Percentiles rank a stretch among this genome's conserved stretches.
Conservation (phyloP, 257 asterid species). For the Primulina tabacum region DNA sequence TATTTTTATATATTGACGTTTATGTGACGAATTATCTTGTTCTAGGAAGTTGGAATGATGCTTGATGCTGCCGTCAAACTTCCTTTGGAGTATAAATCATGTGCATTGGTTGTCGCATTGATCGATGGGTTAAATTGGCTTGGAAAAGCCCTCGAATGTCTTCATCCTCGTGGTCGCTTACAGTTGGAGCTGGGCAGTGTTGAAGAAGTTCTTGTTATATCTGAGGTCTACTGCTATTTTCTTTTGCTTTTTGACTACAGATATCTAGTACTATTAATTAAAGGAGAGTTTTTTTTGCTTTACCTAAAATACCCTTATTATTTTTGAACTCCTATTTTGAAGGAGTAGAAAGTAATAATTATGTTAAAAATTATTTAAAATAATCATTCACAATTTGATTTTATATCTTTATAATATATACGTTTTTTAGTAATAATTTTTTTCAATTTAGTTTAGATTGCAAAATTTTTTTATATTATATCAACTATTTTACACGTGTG, state of each 20-base stretch:
- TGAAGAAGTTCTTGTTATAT: conserved; percentile 52
- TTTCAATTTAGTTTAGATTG: too few relatives aligned
- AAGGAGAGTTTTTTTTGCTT: too few relatives aligned
- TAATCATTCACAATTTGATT: too few relatives aligned
- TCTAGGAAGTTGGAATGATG: conserved; percentile 68
- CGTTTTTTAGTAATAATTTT: too few relatives aligned
- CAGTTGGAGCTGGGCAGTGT: conserved; percentile 51
- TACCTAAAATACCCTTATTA: too few relatives aligned
- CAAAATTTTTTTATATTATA: too few relatives aligned
- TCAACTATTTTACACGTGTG: too few relatives aligned
- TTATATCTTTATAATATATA: too few relatives aligned
- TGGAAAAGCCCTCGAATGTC: conserved; percentile 62
- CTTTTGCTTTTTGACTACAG: conserved; percentile 24
- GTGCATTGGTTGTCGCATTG: conserved; percentile 45
- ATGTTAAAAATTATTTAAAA: too few relatives aligned
- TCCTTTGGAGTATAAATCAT: conserved; percentile 46
- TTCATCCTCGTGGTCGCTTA: conserved; percentile 34
- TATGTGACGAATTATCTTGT: conserved; percentile 23
- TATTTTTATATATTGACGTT: conserved; percentile 21
- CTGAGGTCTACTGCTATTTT: conserved; percentile 52
- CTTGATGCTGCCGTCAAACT: conserved; percentile 50
- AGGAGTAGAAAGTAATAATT: too few relatives aligned
- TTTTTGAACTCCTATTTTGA: too few relatives aligned
- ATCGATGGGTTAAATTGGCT: conserved; percentile 67
- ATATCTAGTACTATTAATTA: background rate